Conservation (phyloP, 306 rosid species). For the Vachellia pachyceras region DNA sequence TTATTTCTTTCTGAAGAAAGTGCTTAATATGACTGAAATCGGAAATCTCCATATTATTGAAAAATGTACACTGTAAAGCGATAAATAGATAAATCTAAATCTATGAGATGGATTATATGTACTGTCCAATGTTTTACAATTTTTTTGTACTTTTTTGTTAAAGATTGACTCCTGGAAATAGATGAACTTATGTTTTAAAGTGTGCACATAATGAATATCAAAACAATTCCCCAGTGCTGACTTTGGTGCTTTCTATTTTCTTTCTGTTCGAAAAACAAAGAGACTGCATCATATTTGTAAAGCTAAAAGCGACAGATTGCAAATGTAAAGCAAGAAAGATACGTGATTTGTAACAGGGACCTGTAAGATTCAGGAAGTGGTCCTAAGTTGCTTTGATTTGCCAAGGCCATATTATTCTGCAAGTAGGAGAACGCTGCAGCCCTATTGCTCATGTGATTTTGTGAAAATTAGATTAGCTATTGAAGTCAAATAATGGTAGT, state of each 20-base stretch:
- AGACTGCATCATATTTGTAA: background rate
- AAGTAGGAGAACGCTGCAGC: constrained; percentile 21
- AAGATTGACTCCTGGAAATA: background rate
- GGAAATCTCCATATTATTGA: constrained; percentile 12
- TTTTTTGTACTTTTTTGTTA: background rate
- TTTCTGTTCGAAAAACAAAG: constrained; percentile 28
- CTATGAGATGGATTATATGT: background rate
- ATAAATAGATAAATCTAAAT: constrained; percentile 26
- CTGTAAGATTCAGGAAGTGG: constrained; percentile 9
- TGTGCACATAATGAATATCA: background rate
- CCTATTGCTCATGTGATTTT: constrained; percentile 1
- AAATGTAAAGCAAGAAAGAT: constrained; percentile 11
- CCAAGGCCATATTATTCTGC: background rate
- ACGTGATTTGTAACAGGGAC: constrained; percentile 1
- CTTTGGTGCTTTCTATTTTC: constrained; percentile 24
- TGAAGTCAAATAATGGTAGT: background rate
- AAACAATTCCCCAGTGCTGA: background rate
- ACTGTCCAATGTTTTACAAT: background rate
- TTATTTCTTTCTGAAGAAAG: constrained; percentile 4
- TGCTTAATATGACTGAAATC: background rate
- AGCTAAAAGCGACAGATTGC: background rate
- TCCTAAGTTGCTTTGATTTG: constrained; percentile 3
- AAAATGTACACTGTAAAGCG: constrained; percentile 16
- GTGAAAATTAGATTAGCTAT: background rate
- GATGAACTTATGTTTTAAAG: background rate